Percentiles rank a stretch among this genome's conserved stretches.
These are phyloP conservation scores for Boletus coccyginus DNA, from an alignment of 768 basidiomycete genomes.

Conservation along the genomic window DNA sequence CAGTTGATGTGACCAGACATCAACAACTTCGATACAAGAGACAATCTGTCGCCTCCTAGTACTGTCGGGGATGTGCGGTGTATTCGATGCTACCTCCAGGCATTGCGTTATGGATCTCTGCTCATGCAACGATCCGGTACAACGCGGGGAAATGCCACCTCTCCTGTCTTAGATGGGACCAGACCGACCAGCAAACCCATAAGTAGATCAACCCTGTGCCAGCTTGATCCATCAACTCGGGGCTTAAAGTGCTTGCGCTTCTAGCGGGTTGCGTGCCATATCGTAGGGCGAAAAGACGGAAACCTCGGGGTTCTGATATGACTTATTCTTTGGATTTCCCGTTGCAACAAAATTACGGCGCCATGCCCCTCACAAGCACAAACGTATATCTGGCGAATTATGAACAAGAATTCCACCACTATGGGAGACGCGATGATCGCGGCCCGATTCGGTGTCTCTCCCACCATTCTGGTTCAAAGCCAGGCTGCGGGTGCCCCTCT, in stretches of 20 bases:
- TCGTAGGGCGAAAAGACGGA: neutral
- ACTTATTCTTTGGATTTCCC: neutral
- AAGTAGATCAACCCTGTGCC: neutral
- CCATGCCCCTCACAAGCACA: neutral
- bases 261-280: neutral
- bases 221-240: neutral
- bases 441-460: neutral
- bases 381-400: neutral
- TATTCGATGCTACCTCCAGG: neutral
- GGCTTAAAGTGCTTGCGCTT: neutral
- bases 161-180: neutral
- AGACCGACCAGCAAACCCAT: neutral
- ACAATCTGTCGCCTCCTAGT: too few species aligned
- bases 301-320: neutral
- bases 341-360: neutral
- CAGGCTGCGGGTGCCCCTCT: neutral
- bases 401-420: neutral
- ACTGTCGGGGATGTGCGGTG: neutral
- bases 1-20: neutral
- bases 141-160: too few species aligned
- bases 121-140: neutral
- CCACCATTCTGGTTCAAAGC: neutral
- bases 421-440: constrained; percentile 3
- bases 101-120: neutral
- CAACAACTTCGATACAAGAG: neutral